Evolutionary conservation across 495 filamentous ascomycete species (phyloP).

Genomic region (Polyplosphaeria fusca): DNA sequence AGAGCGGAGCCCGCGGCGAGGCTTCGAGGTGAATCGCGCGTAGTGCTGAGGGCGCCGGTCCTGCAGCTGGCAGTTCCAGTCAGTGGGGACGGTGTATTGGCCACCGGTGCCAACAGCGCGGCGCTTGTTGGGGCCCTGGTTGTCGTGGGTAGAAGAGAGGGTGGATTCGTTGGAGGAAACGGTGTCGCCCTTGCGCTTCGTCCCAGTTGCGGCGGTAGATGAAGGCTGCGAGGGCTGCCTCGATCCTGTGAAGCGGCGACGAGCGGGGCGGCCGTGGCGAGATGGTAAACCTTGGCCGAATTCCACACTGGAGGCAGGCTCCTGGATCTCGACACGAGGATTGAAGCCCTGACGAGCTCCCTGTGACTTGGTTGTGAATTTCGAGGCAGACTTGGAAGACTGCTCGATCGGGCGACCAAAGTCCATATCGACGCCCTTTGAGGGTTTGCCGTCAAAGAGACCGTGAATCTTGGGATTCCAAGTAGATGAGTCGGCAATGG

Average conservation of each 20-base stretch:
- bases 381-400: too few relatives aligned
- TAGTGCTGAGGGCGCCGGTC: neutral
- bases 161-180: neutral
- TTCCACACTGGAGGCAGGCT: neutral
- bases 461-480: too few relatives aligned
- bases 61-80: neutral
- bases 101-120: neutral
- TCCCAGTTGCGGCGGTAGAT: neutral
- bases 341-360: too few relatives aligned
- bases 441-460: too few relatives aligned
- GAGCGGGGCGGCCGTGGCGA: neutral
- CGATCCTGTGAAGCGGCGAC: too few relatives aligned
- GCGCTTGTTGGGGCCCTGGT: neutral
- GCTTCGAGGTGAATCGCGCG: neutral
- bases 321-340: neutral
- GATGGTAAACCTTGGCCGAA: neutral
- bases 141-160: neutral
- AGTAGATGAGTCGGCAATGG: too few relatives aligned
- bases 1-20: neutral
- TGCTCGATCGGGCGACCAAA: too few relatives aligned
- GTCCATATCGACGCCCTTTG: too few relatives aligned
- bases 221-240: neutral
- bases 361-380: too few relatives aligned
- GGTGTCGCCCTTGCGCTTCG: neutral
- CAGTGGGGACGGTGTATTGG: neutral